Evolutionary conservation across 495 filamentous ascomycete genomes (phyloP).

Genomic region (Annulohypoxylon moriforme): DNA sequence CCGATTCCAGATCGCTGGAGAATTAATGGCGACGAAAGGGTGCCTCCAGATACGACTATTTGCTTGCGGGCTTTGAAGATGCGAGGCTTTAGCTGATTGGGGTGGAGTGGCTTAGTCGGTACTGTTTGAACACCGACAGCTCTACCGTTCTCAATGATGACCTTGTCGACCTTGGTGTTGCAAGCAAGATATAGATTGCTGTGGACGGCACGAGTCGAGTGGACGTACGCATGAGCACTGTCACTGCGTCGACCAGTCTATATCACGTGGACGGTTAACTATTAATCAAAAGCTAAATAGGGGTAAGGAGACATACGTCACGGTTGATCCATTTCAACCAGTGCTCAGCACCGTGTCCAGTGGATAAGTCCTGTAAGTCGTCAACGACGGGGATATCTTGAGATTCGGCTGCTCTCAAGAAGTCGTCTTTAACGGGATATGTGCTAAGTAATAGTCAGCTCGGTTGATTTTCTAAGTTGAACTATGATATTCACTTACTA

Average conservation of each 20-base stretch:
- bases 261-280: conserved; percentile 11
- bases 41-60: conserved; percentile 81
- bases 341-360: conserved; percentile 68
- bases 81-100: conserved; percentile 58
- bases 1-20: conserved; percentile 79
- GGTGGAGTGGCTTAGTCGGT: conserved; percentile 57
- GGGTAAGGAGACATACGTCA: conserved; percentile 58
- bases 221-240: conserved; percentile 80
- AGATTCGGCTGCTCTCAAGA: conserved; percentile 79
- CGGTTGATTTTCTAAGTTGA: neutral
- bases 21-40: conserved; percentile 81
- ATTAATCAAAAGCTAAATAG: neutral
- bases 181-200: conserved; percentile 78
- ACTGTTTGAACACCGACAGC: conserved; percentile 71
- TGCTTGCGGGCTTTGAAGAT: conserved; percentile 80
- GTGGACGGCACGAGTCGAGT: conserved; percentile 73
- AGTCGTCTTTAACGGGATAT: conserved; percentile 80
- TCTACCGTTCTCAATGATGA: conserved; percentile 77
- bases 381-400: conserved; percentile 79
- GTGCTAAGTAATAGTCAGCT: conserved; percentile 48
- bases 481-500: conserved; percentile 53
- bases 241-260: conserved; percentile 76
- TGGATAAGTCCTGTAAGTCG: conserved; percentile 75
- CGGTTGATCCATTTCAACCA: conserved; percentile 79
- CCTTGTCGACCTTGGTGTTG: conserved; percentile 85